Evolutionary conservation across 257 asterid species (phyloP).

Genomic region (Fraxinus americana): DNA sequence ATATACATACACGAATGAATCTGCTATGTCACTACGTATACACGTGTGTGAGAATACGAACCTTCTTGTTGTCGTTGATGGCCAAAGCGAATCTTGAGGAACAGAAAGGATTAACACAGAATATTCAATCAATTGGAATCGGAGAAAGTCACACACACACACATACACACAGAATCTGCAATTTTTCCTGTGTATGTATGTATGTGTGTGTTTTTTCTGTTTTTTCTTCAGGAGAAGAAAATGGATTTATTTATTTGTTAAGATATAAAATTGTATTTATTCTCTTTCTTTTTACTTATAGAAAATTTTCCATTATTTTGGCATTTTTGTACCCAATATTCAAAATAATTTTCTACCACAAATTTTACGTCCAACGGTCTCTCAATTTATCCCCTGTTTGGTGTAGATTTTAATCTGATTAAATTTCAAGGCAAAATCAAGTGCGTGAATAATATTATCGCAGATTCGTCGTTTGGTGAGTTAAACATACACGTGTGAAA

Average conservation of each 20-base stretch:
- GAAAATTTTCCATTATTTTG: too few species aligned
- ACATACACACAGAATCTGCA: background rate
- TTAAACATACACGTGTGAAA: too few species aligned
- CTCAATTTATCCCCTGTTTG: too few species aligned
- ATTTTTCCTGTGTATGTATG: background rate
- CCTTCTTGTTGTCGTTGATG: slow-evolving; percentile 29
- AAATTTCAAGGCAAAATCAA: too few species aligned
- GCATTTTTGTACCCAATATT: too few species aligned
- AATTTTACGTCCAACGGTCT: too few species aligned
- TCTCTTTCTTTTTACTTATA: too few species aligned
- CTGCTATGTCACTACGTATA: background rate
- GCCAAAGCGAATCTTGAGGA: slow-evolving; percentile 24
- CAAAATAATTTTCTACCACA: too few species aligned
- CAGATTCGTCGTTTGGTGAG: too few species aligned
- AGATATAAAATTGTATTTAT: too few species aligned
- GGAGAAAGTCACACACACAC: background rate
- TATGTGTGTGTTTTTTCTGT: background rate
- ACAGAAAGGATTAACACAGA: slow-evolving; percentile 13
- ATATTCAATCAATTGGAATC: background rate
- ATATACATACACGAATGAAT: background rate
- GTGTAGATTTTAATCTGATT: too few species aligned
- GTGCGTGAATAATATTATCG: too few species aligned
- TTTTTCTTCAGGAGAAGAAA: background rate
- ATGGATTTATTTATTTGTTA: background rate
- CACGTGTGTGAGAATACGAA: slow-evolving; percentile 8